These are phyloP conservation scores for Epichloe glyceriae DNA, from an alignment of 2,329 filamentous ascomycete species.

Conservation along the genomic window DNA sequence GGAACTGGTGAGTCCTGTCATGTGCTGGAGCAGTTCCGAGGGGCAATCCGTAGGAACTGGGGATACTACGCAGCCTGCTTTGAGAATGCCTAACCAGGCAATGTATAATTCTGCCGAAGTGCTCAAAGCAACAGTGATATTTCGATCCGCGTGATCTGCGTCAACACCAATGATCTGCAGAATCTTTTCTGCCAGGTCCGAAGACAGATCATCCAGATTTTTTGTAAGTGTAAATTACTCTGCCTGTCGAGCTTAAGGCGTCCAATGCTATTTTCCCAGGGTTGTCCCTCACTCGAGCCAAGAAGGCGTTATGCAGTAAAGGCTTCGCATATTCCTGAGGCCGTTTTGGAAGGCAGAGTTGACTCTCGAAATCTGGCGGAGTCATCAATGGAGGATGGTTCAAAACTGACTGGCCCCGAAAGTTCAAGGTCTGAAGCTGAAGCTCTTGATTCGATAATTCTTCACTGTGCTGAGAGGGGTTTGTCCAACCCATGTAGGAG, in stretches of 20 bases:
- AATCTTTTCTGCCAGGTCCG: neutral
- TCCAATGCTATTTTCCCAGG: neutral
- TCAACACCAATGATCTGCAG: neutral
- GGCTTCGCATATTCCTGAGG: neutral
- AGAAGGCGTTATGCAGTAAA: neutral
- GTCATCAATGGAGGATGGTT: neutral
- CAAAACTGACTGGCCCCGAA: neutral
- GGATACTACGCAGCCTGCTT: neutral
- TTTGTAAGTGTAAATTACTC: neutral
- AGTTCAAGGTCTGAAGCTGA: neutral
- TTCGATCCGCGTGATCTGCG: neutral
- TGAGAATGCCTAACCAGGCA: neutral
- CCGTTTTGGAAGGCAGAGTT: neutral
- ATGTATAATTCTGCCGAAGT: neutral
- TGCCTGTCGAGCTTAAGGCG: neutral
- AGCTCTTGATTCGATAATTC: neutral
- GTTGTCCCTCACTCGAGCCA: neutral
- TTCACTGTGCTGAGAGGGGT: neutral
- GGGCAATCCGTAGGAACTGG: neutral
- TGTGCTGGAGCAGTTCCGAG: neutral
- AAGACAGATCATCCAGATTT: neutral
- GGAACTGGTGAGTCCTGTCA: neutral
- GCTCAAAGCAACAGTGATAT: neutral
- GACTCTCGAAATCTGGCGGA: neutral
- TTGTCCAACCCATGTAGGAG: neutral